Conservation (phyloP, 306 rosid genomes). For the Lupinus albus region DNA sequence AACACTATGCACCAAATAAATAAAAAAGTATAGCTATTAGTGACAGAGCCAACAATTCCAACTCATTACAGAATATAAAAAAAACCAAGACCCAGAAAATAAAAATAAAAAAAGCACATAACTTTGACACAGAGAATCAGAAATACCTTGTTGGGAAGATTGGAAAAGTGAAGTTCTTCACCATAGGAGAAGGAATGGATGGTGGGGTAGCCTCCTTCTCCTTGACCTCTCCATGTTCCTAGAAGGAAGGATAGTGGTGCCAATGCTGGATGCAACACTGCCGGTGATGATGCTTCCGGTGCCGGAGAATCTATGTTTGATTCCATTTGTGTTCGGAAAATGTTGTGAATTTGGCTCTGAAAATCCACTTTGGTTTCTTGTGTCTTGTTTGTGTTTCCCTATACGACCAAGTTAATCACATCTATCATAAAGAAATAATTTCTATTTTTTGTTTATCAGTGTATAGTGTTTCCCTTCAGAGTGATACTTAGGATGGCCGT, state of each 20-base stretch:
- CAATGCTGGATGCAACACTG: slow-evolving; percentile 63
- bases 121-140: slow-evolving; percentile 14
- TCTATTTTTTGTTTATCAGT: no score
- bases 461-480: no score
- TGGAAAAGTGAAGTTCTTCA: slow-evolving; percentile 73
- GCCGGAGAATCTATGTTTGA: slow-evolving; percentile 39
- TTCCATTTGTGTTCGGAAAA: slow-evolving; percentile 33
- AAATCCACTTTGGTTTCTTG: no score
- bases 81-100: slow-evolving; percentile 3
- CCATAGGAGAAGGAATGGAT: slow-evolving; percentile 76
- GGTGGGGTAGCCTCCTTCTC: slow-evolving; percentile 86
- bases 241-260: slow-evolving; percentile 66
- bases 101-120: not conserved
- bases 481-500: no score
- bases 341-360: not conserved
- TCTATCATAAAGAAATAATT: no score
- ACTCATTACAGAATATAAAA: not conserved
- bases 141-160: slow-evolving; percentile 70
- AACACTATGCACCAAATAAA: no score
- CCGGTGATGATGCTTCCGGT: slow-evolving; percentile 2
- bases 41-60: not conserved
- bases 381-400: not conserved
- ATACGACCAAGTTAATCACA: no score
- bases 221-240: slow-evolving; percentile 85
- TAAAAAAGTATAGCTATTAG: no score